Evolutionary conservation across 306 rosid species (phyloP), one percentile per base, ranked within the genome.

Genomic region (Cucumis cinereus): DNA sequence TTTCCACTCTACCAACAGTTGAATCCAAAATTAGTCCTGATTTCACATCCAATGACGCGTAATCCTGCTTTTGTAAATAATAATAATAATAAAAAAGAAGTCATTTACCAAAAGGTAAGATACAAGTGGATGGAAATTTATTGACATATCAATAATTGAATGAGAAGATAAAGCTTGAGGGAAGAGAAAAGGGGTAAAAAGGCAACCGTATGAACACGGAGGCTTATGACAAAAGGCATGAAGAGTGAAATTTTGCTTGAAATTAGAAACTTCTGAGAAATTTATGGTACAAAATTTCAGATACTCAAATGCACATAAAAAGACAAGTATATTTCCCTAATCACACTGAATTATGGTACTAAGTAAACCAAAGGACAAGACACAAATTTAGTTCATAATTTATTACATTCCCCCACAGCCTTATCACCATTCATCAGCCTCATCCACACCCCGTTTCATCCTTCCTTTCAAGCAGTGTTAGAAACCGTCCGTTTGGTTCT

Each of bases 401-500:
- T 64, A 62, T 62, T 43, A 62, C 70, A 17, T 35, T 19, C 70
- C 43, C 20, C 68, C 68, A 66, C 52, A 36, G 30, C 73, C 52
- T 66, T 45, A 41, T 43, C 73, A 45, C 56, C 74, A 23, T 43
- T 43, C 75, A 70, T 70, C 24, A 66, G 41, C 58, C 75, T 70
- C 59, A 70, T 24, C 75, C 75, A 70, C 75, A 47, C 73, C 72
- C 53, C 26, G 11, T 5, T 36, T 36, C 15, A 10, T 63, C 45
- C 40, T 41, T 41, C 14, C 28, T 17, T 38, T 64, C 26, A 64
- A 36, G 50, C 50, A 36, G 4, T 70, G 24, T 70, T 45, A 71
- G 47, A 26, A 47, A 49, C 75, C 75, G 16, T 71, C 58, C 41
- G 41, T 26, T 71, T 71, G 75, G 75, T 71, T 71, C 58, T 26